Base-by-base conservation (phyloP, 495 filamentous ascomycete species). In the Lasiosphaeris hirsuta region DNA sequence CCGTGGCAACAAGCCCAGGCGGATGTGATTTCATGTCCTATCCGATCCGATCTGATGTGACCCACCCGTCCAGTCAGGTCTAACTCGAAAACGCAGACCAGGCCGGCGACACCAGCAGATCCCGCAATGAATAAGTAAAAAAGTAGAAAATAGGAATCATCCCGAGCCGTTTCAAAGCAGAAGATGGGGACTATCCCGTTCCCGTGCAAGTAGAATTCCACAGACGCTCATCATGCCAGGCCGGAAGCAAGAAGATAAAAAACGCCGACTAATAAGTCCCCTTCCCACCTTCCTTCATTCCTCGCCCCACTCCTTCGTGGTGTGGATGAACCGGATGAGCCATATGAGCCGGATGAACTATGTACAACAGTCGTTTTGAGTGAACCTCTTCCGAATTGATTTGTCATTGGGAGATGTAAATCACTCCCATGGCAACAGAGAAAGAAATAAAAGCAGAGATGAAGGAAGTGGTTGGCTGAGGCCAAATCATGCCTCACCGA, bases 401-500 rank as follows among this genome's bases (percentile, higher is more conserved):
- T 19, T 30, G 23, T 30, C 23, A 2, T 30, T 30, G 23, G 5
- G 23, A 30, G 23, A 30, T 30, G 23, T 30, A 30, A 30, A 30
- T 41, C 45, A 14, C 30, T 48, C 30, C 19, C 18, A 48, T 10
- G 19, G 5, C 11, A 38, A 45, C 54, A 50, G 15, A 39, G 41
- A 54, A 34, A 40, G 15, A 36, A 45, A 38, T 4, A 34, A 37
- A 40, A 35, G 23, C 39, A 37, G 14, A 46, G 10, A 13, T 19
- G 7, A 15, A n/a, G 19, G 34, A 15, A n/a, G 19, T 23, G 33
- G 38, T 55, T 40, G 9, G n/a, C 33, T 41, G 15, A 47, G 46
- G 23, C 11, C 23, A 30, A 39, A 49, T 64, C 50, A 68, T 9
- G 59, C 60, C 34, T 72, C 72, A 9, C 63, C 78, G 72, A 96